Conservation (phyloP, 2,329 filamentous ascomycete species). For the Paraconiothyrium brasiliense region DNA sequence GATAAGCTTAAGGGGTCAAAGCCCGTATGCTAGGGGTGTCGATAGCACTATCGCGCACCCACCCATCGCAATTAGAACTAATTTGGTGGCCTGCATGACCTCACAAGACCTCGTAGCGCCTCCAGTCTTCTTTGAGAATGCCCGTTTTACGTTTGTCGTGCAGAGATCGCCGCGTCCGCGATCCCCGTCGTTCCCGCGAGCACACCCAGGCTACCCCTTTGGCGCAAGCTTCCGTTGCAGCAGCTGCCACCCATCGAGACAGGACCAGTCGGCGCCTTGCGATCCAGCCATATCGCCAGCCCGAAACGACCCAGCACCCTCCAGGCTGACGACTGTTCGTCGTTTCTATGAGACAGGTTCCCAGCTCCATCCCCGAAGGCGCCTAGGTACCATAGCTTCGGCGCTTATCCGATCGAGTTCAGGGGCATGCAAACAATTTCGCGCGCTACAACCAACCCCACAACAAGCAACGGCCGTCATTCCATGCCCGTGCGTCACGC, state of each 20-base stretch:
- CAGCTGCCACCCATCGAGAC: constrained; percentile 27
- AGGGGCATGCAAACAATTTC: constrained; percentile 28
- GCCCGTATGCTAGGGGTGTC: constrained; percentile 37
- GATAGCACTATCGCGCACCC: constrained; percentile 39
- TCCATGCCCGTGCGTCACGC: constrained; percentile 22
- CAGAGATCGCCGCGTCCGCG: constrained; percentile 22
- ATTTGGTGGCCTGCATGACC: constrained; percentile 46
- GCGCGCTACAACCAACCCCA: constrained; percentile 32
- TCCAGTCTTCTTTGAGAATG: constrained; percentile 35
- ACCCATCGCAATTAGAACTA: constrained; percentile 45
- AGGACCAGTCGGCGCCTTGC: constrained; percentile 24
- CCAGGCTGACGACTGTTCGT: constrained; percentile 29
- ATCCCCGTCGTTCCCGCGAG: constrained; percentile 12
- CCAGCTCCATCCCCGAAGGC: constrained; percentile 35
- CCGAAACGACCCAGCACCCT: constrained; percentile 11
- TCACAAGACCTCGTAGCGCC: constrained; percentile 35
- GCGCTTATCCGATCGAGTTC: constrained; percentile 40
- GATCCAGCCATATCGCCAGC: constrained; percentile 25
- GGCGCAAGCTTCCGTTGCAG: constrained; percentile 15
- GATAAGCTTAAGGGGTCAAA: constrained; percentile 35
- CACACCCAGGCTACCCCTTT: constrained; percentile 12
- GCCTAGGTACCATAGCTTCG: constrained; percentile 31
- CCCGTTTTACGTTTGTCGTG: constrained; percentile 36
- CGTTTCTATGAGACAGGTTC: constrained; percentile 27
- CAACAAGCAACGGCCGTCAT: constrained; percentile 27